Percentiles rank a stretch among this genome's conserved stretches.
phyloP scores from a whole-genome alignment of 2,329 filamentous ascomycete species.

The Metarhizium humberi region DNA sequence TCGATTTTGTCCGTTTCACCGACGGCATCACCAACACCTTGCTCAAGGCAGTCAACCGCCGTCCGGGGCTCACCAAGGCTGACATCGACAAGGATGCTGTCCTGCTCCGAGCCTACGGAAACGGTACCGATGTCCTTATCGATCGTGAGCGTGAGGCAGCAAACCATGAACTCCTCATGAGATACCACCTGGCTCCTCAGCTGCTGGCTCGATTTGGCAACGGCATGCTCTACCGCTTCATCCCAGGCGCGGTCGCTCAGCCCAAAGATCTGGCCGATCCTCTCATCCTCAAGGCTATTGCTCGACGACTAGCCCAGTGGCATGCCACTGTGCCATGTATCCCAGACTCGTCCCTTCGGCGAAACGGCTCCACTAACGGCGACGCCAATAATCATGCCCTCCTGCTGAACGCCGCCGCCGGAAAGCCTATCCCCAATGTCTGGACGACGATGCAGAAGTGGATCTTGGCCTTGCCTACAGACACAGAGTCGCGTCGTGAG shows the following conservation, averaged over 20 bases:
- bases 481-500: constrained; percentile 57
- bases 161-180: constrained; percentile 80
- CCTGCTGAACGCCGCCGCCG: constrained; percentile 46
- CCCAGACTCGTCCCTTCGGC: constrained; percentile 18
- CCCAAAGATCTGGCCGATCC: constrained; percentile 71
- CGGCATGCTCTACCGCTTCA: constrained; percentile 88
- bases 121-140: constrained; percentile 90
- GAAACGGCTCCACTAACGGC: constrained; percentile 28
- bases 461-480: constrained; percentile 74
- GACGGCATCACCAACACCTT: constrained; percentile 97
- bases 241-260: constrained; percentile 69
- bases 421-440: constrained; percentile 71
- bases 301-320: constrained; percentile 81
- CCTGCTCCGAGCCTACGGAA: constrained; percentile 85
- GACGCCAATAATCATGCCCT: constrained; percentile 26
- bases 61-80: constrained; percentile 54
- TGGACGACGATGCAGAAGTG: constrained; percentile 97
- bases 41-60: constrained; percentile 65
- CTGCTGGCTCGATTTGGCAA: constrained; percentile 91
- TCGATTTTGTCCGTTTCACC: constrained; percentile 86
- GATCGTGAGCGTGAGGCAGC: constrained; percentile 78
- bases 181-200: constrained; percentile 71
- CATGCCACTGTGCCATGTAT: constrained; percentile 65
- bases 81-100: constrained; percentile 78
- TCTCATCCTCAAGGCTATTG: constrained; percentile 73